phyloP scores from a whole-genome alignment of 495 filamentous ascomycete species.

The Staphylotrichum tortipilum region DNA sequence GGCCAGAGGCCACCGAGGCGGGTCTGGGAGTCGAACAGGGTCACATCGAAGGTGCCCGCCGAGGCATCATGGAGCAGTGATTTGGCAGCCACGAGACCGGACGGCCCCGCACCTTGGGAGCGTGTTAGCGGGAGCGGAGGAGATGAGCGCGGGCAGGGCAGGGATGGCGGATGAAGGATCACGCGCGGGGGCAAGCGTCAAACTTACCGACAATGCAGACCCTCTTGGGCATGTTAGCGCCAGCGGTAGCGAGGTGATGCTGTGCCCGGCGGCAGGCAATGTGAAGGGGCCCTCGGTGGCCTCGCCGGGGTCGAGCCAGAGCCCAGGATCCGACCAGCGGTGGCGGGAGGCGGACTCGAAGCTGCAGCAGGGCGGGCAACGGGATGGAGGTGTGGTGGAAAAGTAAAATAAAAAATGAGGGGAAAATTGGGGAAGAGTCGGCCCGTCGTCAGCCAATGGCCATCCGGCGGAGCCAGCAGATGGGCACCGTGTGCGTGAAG shows the following conservation, averaged over 20 bases:
- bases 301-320: background rate
- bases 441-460: too few species aligned
- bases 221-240: conserved; percentile 41
- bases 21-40: conserved; percentile 57
- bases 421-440: too few species aligned
- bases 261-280: background rate
- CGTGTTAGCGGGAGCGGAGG: background rate
- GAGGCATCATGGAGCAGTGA: conserved; percentile 56
- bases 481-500: too few species aligned
- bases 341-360: too few species aligned
- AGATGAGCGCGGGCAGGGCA: background rate
- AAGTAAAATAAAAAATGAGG: too few species aligned
- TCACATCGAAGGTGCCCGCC: conserved; percentile 52
- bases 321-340: too few species aligned
- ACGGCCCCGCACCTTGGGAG: conserved; percentile 63
- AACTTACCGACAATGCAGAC: conserved; percentile 62
- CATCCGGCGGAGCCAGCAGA: too few species aligned
- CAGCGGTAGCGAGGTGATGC: background rate
- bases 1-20: conserved; percentile 76
- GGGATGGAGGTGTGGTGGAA: too few species aligned
- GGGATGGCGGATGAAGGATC: background rate
- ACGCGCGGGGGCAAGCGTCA: too few species aligned
- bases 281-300: background rate
- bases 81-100: conserved; percentile 75
- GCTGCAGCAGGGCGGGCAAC: too few species aligned